Evolutionary conservation across 148 eudicot genomes (phyloP).

Genomic region (Camellia lanceoleosa): DNA sequence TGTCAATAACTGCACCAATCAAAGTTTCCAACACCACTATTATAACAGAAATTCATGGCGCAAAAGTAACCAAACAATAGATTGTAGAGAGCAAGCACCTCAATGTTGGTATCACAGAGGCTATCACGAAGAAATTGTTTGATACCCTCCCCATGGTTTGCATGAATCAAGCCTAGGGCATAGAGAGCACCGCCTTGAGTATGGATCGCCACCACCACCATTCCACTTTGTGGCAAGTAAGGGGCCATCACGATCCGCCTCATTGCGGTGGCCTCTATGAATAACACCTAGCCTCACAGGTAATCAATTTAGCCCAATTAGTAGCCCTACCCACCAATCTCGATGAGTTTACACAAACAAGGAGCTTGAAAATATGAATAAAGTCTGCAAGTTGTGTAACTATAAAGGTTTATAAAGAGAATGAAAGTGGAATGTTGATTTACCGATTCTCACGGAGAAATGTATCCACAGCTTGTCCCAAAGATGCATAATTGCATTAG

Average conservation of each 20-base stretch:
- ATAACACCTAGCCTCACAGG: conserved; percentile 98
- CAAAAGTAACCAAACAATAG: too few species aligned
- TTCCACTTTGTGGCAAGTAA: conserved; percentile 92
- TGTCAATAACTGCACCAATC: too few species aligned
- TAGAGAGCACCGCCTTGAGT: conserved; percentile 97
- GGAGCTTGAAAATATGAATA: not conserved
- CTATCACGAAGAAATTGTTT: too few species aligned
- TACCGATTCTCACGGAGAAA: conserved; percentile 95
- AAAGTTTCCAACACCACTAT: too few species aligned
- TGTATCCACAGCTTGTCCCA: conserved; percentile 97
- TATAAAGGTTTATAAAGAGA: not conserved
- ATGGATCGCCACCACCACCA: conserved; percentile 94
- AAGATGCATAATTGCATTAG: conserved; percentile 99
- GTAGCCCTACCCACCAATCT: conserved; percentile 99
- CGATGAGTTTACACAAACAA: conserved; percentile 21
- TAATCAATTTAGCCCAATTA: conserved; percentile 98
- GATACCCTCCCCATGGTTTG: too few species aligned
- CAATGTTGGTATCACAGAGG: too few species aligned
- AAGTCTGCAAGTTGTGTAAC: not conserved
- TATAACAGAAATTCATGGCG: too few species aligned
- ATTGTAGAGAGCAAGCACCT: too few species aligned
- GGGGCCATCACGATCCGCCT: conserved; percentile 98
- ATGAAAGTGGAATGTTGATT: not conserved
- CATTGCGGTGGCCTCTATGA: conserved; percentile 88
- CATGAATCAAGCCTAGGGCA: conserved; percentile 96